Evolutionary conservation across 169 alveolate genomes (phyloP), one percentile per base, ranked within the genome.

Genomic region (Plasmodium coatneyi): DNA sequence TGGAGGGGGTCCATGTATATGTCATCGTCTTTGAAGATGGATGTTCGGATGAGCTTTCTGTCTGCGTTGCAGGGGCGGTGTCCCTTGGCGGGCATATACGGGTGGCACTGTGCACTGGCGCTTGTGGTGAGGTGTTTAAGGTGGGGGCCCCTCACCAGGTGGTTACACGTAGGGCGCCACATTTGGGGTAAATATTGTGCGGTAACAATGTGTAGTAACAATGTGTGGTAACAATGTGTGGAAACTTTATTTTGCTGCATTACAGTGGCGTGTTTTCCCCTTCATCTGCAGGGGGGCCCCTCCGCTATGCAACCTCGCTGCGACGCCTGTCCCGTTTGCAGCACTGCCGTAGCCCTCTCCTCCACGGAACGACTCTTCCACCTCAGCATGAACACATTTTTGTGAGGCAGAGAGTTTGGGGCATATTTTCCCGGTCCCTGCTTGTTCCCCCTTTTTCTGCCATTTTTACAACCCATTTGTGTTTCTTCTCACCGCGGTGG

Each of bases 21-120:
- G 6, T 89, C 91, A 80, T 89, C 94, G 32, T 89, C 94, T 52
- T 89, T 89, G 82, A 89, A 89, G 43, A 89, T 89, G 34, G 91
- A 66, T 7, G 83, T 89, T 78, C 90, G 41, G 46, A 89, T 22
- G 5, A 16, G 36, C 41, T 30, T 83, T 28, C 72, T 82, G 43
- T 39, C 71, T 9, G 25, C 30, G 19, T 14, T 49, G 22, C 22
- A 49, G 22, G 6, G 0, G 6, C 25, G 60, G 60, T 7, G 7
- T 12, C 60, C 60, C 60, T 14, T 49, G 60, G 7, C 22, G 60
- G 25, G 22, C 60, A 36, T n/a, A 36, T 25, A n/a, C 5, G 28
- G 22, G 41, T 12, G n/a, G 28, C 12, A 76, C 10, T 76, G n/a
- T 32, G 32, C 3, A 60, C 39, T 49, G 22, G 76, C 30, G 14